Conservation (phyloP, 2,329 filamentous ascomycete genomes). For the Sporothrix pallida region DNA sequence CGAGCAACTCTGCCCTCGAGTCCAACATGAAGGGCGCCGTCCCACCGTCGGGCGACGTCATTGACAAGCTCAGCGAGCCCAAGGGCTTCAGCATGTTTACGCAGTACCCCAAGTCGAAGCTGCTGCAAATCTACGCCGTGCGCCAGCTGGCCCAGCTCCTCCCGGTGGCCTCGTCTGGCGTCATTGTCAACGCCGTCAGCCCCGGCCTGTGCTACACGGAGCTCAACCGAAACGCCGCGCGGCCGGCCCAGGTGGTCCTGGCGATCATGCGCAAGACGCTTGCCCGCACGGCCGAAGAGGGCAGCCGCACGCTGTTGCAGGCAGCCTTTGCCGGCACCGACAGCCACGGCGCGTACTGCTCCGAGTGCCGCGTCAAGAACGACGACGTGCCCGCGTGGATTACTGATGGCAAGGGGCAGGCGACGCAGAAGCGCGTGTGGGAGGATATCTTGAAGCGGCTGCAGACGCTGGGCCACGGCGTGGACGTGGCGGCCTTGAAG, state of each 20-base stretch:
- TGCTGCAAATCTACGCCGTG: conserved; percentile 35
- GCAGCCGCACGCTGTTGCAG: conserved; percentile 45
- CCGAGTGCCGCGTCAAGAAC: conserved; percentile 23
- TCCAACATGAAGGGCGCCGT: conserved; percentile 1
- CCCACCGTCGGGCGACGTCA: neutral
- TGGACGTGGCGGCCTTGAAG: conserved; percentile 19
- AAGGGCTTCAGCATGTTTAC: conserved; percentile 41
- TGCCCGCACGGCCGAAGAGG: conserved; percentile 54
- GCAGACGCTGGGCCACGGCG: neutral
- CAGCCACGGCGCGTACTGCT: conserved; percentile 44
- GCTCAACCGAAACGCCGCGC: conserved; percentile 36
- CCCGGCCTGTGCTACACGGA: conserved; percentile 50
- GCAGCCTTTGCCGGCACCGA: conserved; percentile 43
- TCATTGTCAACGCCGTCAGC: conserved; percentile 49
- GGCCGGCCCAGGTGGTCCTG: neutral
- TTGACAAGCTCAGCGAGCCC: conserved; percentile 7
- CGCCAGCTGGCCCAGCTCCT: conserved; percentile 42
- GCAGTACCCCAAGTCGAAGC: conserved; percentile 46
- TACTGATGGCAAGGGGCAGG: conserved; percentile 2
- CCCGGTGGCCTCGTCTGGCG: conserved; percentile 6
- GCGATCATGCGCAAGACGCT: conserved; percentile 40
- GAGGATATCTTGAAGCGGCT: conserved; percentile 19
- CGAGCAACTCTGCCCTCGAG: conserved; percentile 40
- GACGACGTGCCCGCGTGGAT: conserved; percentile 2
- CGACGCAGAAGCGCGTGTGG: conserved; percentile 23